phyloP scores from a whole-genome alignment of 805 yeast species.

The Candida namnaoensis region DNA sequence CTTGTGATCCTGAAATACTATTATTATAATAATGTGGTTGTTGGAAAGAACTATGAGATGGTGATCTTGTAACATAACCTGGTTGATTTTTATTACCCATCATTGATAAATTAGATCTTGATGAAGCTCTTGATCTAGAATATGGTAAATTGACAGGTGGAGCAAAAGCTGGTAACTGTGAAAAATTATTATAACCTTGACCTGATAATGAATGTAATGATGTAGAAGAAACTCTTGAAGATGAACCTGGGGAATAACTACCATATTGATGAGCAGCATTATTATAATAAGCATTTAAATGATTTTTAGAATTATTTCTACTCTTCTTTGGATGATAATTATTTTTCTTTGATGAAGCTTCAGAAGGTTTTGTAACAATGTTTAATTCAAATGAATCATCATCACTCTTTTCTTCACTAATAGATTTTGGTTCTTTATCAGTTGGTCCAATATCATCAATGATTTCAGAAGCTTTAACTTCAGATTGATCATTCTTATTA shows the following conservation, averaged over 20 bases:
- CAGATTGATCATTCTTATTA: background rate
- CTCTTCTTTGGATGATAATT: background rate
- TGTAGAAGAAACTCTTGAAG: background rate
- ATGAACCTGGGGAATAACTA: background rate
- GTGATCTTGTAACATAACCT: background rate
- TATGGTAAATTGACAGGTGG: background rate
- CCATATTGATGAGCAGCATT: background rate
- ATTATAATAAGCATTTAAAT: no score
- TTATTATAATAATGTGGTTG: constrained; percentile 8
- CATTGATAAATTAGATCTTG: background rate
- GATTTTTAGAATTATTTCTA: no score
- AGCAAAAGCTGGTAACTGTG: background rate
- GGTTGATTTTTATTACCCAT: background rate
- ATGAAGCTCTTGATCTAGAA: background rate
- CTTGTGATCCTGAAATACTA: constrained; percentile 51
- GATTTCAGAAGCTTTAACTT: no score
- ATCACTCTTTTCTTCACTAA: no score
- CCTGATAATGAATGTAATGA: background rate
- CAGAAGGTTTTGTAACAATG: background rate
- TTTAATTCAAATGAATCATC: background rate
- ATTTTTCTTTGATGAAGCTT: no score
- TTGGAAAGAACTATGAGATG: background rate
- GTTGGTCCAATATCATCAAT: no score
- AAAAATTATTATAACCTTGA: background rate
- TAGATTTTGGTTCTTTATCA: no score